Percentiles rank a stretch among this genome's conserved stretches.
These are phyloP conservation scores for Paraurostyla sp. DNA, from an alignment of 73 alveolate species.

Conservation along the genomic window DNA sequence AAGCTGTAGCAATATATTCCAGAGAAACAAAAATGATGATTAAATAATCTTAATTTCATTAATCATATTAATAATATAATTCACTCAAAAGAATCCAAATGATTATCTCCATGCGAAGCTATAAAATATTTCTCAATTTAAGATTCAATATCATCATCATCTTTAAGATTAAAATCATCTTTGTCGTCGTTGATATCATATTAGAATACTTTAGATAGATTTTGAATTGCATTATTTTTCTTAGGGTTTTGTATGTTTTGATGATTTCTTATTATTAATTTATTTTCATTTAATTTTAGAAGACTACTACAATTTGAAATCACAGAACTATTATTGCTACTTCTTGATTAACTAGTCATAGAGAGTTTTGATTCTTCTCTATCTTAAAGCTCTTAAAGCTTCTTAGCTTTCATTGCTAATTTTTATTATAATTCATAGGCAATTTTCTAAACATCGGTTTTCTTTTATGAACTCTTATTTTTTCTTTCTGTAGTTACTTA, in stretches of 20 bases:
- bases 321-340: constrained; percentile 22
- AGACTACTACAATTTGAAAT: constrained; percentile 18
- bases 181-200: constrained; percentile 6
- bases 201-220: constrained; percentile 2
- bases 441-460: background rate
- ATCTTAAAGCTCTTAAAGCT: constrained; percentile 26
- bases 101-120: constrained; percentile 1
- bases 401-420: constrained; percentile 23
- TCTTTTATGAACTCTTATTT: background rate
- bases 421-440: background rate
- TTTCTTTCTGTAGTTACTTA: background rate
- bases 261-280: no score
- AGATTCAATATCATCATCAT: background rate
- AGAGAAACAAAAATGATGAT: background rate
- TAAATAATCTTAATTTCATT: background rate
- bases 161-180: no score
- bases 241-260: background rate
- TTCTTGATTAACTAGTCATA: background rate
- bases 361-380: constrained; percentile 24
- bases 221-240: background rate
- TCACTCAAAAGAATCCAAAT: background rate
- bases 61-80: background rate
- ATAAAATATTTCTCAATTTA: constrained; percentile 6
- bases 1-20: constrained; percentile 33
- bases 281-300: background rate